A percentile compares a stretch with the other conserved stretches of the same genome.
These are phyloP conservation scores for Thozetella sp. DNA, from an alignment of 495 filamentous ascomycete genomes.

Conservation along the genomic window DNA sequence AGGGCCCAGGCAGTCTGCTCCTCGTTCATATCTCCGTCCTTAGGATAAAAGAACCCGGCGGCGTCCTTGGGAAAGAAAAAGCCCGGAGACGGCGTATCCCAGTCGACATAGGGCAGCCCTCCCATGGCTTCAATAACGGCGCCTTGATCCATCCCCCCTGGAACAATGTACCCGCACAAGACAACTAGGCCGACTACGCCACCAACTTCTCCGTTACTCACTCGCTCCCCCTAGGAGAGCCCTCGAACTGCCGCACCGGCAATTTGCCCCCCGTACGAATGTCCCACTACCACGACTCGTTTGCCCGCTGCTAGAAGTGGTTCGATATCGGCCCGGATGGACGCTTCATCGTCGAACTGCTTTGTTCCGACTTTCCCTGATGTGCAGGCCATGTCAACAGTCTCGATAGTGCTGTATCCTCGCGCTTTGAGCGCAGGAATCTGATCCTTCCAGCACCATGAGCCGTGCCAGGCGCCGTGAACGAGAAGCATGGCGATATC, in stretches of 20 bases:
- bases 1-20: not conserved
- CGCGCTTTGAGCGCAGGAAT: not conserved
- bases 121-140: not conserved
- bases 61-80: not conserved
- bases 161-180: not conserved
- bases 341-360: not conserved
- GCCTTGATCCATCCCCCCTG: not conserved
- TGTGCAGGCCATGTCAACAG: not conserved
- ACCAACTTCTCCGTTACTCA: not conserved
- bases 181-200: not conserved
- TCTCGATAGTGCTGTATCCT: not conserved
- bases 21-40: not conserved
- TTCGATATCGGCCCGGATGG: not conserved
- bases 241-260: not conserved
- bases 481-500: not conserved
- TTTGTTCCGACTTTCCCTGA: not conserved
- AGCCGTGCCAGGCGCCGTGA: not conserved
- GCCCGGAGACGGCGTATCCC: not conserved
- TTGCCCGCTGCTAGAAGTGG: not conserved
- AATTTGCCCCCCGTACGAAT: not conserved
- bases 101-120: not conserved
- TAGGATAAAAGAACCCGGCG: not conserved
- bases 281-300: not conserved
- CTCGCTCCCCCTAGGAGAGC: not conserved
- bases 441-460: not conserved